Evolutionary conservation across 1,139 yeast species (phyloP).

Genomic region (Geotrichum europaeum): DNA sequence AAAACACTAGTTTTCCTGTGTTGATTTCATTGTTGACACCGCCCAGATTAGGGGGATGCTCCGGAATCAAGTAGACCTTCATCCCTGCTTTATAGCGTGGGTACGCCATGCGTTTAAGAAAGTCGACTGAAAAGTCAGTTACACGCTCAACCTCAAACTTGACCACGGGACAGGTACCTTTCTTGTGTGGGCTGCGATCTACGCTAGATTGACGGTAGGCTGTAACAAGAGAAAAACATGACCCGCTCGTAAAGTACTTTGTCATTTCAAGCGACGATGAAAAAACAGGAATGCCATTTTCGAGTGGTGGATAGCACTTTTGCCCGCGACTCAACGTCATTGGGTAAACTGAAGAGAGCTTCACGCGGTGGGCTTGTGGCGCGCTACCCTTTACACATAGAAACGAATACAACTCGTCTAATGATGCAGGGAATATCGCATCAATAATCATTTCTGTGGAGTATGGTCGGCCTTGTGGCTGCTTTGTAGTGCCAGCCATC

Average conservation of each 20-base stretch:
- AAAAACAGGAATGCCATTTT: constrained; percentile 5
- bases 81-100: constrained; percentile 17
- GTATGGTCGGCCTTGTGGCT: constrained; percentile 17
- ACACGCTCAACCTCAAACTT: constrained; percentile 15
- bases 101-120: constrained; percentile 17
- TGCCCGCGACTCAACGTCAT: not conserved
- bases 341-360: not conserved
- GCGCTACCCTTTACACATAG: constrained; percentile 11
- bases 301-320: not conserved
- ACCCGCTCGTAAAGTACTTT: constrained; percentile 5
- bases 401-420: constrained; percentile 11
- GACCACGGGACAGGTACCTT: constrained; percentile 19
- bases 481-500: not conserved
- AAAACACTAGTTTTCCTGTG: constrained; percentile 2
- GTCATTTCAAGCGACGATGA: constrained; percentile 11
- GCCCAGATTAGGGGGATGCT: not conserved
- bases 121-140: constrained; percentile 14
- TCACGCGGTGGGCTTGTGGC: constrained; percentile 11
- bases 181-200: constrained; percentile 10
- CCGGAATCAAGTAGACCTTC: constrained; percentile 15
- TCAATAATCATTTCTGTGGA: constrained; percentile 17
- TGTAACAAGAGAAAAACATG: constrained; percentile 14
- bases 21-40: not conserved
- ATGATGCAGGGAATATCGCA: constrained; percentile 10
- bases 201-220: constrained; percentile 16